phyloP scores from a whole-genome alignment of 1,139 yeast species.

The Kurtzmaniella quercitrusa region DNA sequence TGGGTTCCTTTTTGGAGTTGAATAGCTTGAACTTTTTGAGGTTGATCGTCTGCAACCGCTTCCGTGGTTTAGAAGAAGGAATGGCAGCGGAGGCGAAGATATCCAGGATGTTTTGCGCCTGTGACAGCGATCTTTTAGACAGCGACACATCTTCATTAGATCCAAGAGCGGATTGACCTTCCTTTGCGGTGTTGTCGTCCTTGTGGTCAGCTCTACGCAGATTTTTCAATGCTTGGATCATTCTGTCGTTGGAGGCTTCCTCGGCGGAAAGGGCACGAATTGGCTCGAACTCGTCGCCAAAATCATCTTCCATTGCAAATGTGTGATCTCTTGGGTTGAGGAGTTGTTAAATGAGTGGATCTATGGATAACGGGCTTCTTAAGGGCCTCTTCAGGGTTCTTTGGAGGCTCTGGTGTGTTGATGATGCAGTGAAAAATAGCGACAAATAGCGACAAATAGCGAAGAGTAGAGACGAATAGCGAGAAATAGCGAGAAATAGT shows the following conservation, averaged over 20 bases:
- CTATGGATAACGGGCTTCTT: too few relatives aligned
- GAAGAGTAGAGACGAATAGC: neutral
- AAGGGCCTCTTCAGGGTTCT: too few relatives aligned
- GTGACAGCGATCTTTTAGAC: conserved; percentile 6
- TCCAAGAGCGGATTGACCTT: neutral
- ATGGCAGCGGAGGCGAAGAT: conserved; percentile 6
- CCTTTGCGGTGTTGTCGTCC: neutral
- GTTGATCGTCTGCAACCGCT: neutral
- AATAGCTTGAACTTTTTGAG: conserved; percentile 4
- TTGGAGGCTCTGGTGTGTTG: too few relatives aligned
- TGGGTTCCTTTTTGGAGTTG: conserved; percentile 8
- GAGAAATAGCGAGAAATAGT: neutral
- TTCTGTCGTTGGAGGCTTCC: conserved; percentile 17
- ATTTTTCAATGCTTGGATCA: conserved; percentile 4
- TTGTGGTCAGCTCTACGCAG: neutral
- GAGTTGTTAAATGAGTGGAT: too few relatives aligned
- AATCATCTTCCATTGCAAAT: conserved; percentile 15
- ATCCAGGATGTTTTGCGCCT: neutral
- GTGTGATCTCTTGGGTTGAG: neutral
- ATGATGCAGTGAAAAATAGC: neutral
- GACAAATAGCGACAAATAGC: neutral
- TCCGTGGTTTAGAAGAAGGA: conserved; percentile 1
- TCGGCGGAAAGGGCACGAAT: conserved; percentile 19
- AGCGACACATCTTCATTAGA: neutral
- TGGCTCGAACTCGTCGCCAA: conserved; percentile 28